Base-by-base conservation (phyloP, 768 basidiomycete species). In the Termitomyces eurrhizus region DNA sequence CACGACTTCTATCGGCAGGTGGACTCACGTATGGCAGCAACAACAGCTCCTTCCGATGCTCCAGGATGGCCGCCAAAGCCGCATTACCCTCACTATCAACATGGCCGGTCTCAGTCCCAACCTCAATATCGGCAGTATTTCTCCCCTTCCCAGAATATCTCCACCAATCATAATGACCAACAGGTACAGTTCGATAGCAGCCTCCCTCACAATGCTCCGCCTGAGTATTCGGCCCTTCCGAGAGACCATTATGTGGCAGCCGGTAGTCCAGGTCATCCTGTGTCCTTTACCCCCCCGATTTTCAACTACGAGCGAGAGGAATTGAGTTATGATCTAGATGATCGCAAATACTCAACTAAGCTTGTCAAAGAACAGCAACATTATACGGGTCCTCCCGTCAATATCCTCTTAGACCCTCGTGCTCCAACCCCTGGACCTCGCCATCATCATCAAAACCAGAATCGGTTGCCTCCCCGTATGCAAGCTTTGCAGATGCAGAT, bases 1-100 rank as follows among this genome's bases (percentile, higher is more conserved):
- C 76, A 72, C 41, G 74, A 69, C 48, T 64, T 59, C 29, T 66
- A 65, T 41, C 56, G 58, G 49, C 58, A 60, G 21, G 42, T 65
- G 9, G 32, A 59, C 29, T 42, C 59, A 21, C 45, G 26, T 33
- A 42, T 50, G 14, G 7, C 26, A 36, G 26, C 52, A 18, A 21
- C 18, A 42, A 21, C 45, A 16, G 54, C 26, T 37, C 48, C 53
- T 36, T 48, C 46, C 24, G 48, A 55, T 21, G 58, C 50, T 14
- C 58, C 61, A 7, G 61, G 35, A 44, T 60, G 64, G 64, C 61
- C 61, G 16, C 58, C 64, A 26, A 57, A 61, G 18, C 55, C 44
- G 36, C 21, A 24, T 24, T 7, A 39, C n/a, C n/a, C 41, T 51
- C 42, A 52, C 33, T 18, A 45, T 58, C 60, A 45, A 44, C 53